phyloP scores from a whole-genome alignment of 345 rosid species.

The Eucalyptus brandiana region DNA sequence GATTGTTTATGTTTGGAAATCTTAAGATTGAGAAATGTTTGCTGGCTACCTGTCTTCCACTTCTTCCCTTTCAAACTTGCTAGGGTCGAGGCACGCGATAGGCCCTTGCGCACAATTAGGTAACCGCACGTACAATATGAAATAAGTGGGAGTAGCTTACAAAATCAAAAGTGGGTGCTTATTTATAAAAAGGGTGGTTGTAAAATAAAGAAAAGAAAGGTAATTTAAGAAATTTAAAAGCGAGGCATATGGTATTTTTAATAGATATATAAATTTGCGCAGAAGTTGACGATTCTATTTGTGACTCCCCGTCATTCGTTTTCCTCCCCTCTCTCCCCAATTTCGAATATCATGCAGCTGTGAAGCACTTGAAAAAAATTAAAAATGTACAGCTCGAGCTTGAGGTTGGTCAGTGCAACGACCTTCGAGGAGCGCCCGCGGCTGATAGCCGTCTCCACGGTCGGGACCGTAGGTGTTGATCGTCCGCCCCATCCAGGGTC shows the following conservation, averaged over 20 bases:
- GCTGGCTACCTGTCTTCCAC: neutral
- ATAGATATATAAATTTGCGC: neutral
- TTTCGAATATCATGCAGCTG: neutral
- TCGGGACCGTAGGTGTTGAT: too few species aligned
- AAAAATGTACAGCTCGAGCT: neutral
- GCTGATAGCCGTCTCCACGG: neutral
- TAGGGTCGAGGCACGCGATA: neutral
- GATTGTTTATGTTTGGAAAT: neutral
- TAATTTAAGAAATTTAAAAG: too few species aligned
- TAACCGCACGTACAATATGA: neutral
- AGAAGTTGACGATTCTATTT: neutral
- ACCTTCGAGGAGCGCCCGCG: neutral
- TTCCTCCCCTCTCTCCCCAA: neutral
- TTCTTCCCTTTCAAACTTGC: neutral
- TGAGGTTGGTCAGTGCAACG: neutral
- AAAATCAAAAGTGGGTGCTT: neutral
- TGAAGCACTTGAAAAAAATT: neutral
- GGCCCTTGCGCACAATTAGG: neutral
- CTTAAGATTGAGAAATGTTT: neutral
- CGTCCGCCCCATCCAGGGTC: neutral
- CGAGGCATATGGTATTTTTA: neutral
- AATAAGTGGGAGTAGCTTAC: neutral
- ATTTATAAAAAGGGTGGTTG: neutral
- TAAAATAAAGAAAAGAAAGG: neutral
- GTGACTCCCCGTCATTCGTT: too few species aligned